A percentile compares a stretch with the other conserved stretches of the same genome.
Evolutionary conservation across 1,284 basidiomycete genomes (phyloP).

Genomic region (Cystobasidium pallidum): DNA sequence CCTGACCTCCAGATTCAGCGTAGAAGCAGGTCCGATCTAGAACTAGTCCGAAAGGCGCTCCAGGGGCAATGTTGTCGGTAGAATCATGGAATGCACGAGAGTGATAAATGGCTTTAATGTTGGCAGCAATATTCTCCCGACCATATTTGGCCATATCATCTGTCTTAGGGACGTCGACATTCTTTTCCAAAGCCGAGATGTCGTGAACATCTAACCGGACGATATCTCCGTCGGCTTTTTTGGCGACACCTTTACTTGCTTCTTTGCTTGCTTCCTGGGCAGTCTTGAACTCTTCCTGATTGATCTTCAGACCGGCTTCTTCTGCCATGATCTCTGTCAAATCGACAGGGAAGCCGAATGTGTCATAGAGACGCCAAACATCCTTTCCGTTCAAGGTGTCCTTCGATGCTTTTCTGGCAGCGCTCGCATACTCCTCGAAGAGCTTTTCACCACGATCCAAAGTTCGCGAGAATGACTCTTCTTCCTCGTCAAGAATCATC

Average conservation of each 20-base stretch:
- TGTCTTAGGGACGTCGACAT: slow-evolving; percentile 82
- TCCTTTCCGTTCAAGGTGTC: slow-evolving; percentile 83
- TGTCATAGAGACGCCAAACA: slow-evolving; percentile 97
- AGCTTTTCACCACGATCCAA: slow-evolving; percentile 95
- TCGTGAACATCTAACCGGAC: slow-evolving; percentile 97
- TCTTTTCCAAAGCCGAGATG: slow-evolving; percentile 81
- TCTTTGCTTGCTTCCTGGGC: slow-evolving; percentile 88
- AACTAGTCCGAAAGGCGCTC: slow-evolving; percentile 77
- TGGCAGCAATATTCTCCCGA: slow-evolving; percentile 74
- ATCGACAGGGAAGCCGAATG: slow-evolving; percentile 97
- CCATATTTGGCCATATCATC: slow-evolving; percentile 90
- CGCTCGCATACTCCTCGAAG: slow-evolving; percentile 85
- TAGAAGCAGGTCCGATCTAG: slow-evolving; percentile 97
- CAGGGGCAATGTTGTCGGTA: slow-evolving; percentile 65
- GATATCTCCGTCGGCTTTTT: slow-evolving; percentile 67
- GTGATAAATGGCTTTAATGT: slow-evolving; percentile 83
- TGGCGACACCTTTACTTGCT: slow-evolving; percentile 76
- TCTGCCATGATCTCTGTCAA: slow-evolving; percentile 97
- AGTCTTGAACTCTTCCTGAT: slow-evolving; percentile 85
- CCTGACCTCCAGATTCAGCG: slow-evolving; percentile 95
- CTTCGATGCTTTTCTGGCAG: slow-evolving; percentile 67
- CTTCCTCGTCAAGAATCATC: slow-evolving; percentile 96
- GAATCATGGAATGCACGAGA: slow-evolving; percentile 74
- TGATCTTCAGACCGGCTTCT: slow-evolving; percentile 82
- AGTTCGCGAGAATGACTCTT: slow-evolving; percentile 93